These are phyloP conservation scores for Hypsizygus ulmarius DNA, from an alignment of 1,284 basidiomycete genomes.

Conservation along the genomic window DNA sequence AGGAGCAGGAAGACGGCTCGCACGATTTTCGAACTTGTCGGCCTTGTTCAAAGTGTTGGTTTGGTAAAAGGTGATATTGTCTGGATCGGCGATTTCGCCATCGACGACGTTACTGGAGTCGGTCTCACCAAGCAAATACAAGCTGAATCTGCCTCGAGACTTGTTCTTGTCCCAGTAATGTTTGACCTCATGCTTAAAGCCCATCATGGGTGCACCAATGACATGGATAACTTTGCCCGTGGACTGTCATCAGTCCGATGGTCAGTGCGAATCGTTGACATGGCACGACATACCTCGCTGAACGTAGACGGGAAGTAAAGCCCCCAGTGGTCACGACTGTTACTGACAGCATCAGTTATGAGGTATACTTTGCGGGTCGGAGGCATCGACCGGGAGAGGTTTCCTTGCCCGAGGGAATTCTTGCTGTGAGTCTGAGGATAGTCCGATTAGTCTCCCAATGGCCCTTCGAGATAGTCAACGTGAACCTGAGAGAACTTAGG, in stretches of 20 bases:
- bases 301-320: too few species aligned
- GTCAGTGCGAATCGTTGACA: too few species aligned
- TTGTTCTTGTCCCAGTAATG: conserved; percentile 1
- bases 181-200: conserved; percentile 7
- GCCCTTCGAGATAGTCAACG: too few species aligned
- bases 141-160: background rate
- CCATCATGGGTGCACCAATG: conserved; percentile 1
- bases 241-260: background rate
- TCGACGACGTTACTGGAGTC: conserved; percentile 9
- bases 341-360: too few species aligned
- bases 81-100: background rate
- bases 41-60: conserved; percentile 2
- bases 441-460: too few species aligned
- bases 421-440: too few species aligned
- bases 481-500: too few species aligned
- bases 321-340: too few species aligned
- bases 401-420: too few species aligned
- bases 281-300: too few species aligned
- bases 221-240: conserved; percentile 6
- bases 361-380: too few species aligned
- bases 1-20: background rate
- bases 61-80: background rate
- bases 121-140: conserved; percentile 4
- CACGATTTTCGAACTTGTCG: conserved; percentile 8
- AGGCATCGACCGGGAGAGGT: too few species aligned